Conservation (phyloP, 1,284 basidiomycete species). For the Pseudozyma sp. region DNA sequence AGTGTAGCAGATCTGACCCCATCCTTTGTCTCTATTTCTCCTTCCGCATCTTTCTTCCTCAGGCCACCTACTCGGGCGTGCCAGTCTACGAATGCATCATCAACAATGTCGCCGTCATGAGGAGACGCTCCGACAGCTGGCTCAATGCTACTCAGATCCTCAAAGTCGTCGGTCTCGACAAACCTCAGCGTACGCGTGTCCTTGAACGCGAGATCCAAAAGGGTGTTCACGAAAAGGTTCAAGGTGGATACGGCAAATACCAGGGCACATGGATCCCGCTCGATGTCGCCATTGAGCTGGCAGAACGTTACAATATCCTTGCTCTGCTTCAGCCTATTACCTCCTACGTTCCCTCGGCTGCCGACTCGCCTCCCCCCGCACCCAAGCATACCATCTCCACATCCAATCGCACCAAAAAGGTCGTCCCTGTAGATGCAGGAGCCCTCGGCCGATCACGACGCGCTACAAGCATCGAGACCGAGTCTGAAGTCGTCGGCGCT, state of each 20-base stretch:
- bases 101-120: constrained; percentile 84
- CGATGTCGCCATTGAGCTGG: constrained; percentile 85
- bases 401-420: constrained; percentile 61
- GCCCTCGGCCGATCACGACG: constrained; percentile 57
- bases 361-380: constrained; percentile 89
- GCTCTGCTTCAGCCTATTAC: constrained; percentile 89
- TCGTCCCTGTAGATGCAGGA: constrained; percentile 53
- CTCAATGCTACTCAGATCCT: constrained; percentile 97
- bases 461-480: constrained; percentile 65
- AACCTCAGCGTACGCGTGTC: constrained; percentile 96
- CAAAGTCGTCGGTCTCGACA: constrained; percentile 99
- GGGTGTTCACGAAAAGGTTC: constrained; percentile 98
- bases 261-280: constrained; percentile 99
- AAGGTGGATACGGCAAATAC: constrained; percentile 99
- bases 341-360: constrained; percentile 85
- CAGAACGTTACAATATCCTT: constrained; percentile 94
- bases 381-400: constrained; percentile 84
- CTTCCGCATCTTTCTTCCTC: not conserved
- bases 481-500: constrained; percentile 54
- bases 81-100: constrained; percentile 71
- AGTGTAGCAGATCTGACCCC: constrained; percentile 1
- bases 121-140: constrained; percentile 93
- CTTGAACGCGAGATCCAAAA: constrained; percentile 98
- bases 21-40: not conserved
- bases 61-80: constrained; percentile 71